Base-by-base conservation (phyloP, 768 basidiomycete species). In the Infundibulicybe gibba region DNA sequence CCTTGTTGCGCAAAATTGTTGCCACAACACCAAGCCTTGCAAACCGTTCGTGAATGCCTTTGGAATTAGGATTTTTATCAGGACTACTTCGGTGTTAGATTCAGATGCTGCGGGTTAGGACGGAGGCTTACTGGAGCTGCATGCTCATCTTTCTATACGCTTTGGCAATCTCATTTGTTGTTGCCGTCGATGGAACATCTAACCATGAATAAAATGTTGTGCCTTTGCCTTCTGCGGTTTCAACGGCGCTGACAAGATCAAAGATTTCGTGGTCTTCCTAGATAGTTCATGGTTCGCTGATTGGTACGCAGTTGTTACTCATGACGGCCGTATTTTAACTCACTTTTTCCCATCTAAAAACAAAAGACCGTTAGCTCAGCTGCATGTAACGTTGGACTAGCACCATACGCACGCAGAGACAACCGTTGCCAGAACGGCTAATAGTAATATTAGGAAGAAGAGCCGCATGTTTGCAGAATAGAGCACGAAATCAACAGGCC, bases 131-230 rank as follows among this genome's bases (percentile, higher is more conserved):
- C 94, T 98, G 95, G 40, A 95, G 74, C 53, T 80, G 74, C 59
- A 97, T 80, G 60, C 92, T 94, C 68, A 90, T 85, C 67, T 85
- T 97, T 55, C 94, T 73, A 70, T 97, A 98, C 3, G 94, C 92
- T 63, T 87, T 91, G 42, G 78, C 79, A 54, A 98, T 91, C 52
- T 95, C 90, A 20, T 75, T 51, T 5, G 81, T 79, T 13, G 81
- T 70, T 1, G 94, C 94, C 0, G 83, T 81, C 3, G 83, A 66
- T 2, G 90, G 70, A 1, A 97, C 79, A 48, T 88, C 87, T 38
- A 99, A 71, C 84, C 88, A 95, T 10, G 91, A 90, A 70, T 99
- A 99, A 70, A 98, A 99, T 0, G 84, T 90, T n/a, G 87, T 91
- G 30, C 87, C 91, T 61, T 88, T 94, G 74, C 93, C 93, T 72